A percentile compares a stretch with the other conserved stretches of the same genome.
These are phyloP conservation scores for Verticillium isaacii DNA, from an alignment of 2,329 filamentous ascomycete genomes.

Conservation along the genomic window DNA sequence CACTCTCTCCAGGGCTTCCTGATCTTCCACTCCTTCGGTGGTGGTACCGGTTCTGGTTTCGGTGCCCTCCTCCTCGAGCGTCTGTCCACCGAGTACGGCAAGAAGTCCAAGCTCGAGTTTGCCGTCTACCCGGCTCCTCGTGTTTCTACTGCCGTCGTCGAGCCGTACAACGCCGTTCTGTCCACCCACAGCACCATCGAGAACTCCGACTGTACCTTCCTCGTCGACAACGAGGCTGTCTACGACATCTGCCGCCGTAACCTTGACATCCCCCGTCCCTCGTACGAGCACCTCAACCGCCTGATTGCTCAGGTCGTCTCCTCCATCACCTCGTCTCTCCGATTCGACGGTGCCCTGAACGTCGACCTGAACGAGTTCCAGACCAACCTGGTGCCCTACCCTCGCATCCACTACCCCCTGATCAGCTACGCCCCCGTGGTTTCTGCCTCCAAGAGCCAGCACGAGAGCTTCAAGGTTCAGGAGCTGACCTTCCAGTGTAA, in stretches of 20 bases:
- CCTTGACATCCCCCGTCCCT: conserved; percentile 64
- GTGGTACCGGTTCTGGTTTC: conserved; percentile 69
- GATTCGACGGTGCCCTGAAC: conserved; percentile 68
- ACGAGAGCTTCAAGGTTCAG: conserved; percentile 83
- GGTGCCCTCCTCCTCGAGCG: conserved; percentile 68
- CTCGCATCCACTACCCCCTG: conserved; percentile 69
- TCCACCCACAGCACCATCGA: conserved; percentile 73
- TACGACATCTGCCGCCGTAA: conserved; percentile 72
- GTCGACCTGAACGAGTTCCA: conserved; percentile 75
- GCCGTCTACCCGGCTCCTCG: conserved; percentile 67
- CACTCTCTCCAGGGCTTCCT: conserved; percentile 68
- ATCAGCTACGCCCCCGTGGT: conserved; percentile 71
- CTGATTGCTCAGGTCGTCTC: conserved; percentile 71
- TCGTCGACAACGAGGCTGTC: conserved; percentile 71
- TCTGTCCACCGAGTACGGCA: conserved; percentile 68
- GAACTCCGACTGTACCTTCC: conserved; percentile 75
- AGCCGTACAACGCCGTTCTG: conserved; percentile 70
- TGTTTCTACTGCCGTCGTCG: conserved; percentile 65
- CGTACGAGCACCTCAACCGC: conserved; percentile 68
- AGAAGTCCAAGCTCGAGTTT: conserved; percentile 75
- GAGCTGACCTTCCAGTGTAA: conserved; percentile 72
- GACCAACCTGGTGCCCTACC: conserved; percentile 70
- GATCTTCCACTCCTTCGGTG: conserved; percentile 71
- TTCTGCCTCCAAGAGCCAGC: conserved; percentile 69
- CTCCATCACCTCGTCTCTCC: conserved; percentile 68